These are phyloP conservation scores for Tolypocladium paradoxum DNA, from an alignment of 2,329 filamentous ascomycete species.

Conservation along the genomic window DNA sequence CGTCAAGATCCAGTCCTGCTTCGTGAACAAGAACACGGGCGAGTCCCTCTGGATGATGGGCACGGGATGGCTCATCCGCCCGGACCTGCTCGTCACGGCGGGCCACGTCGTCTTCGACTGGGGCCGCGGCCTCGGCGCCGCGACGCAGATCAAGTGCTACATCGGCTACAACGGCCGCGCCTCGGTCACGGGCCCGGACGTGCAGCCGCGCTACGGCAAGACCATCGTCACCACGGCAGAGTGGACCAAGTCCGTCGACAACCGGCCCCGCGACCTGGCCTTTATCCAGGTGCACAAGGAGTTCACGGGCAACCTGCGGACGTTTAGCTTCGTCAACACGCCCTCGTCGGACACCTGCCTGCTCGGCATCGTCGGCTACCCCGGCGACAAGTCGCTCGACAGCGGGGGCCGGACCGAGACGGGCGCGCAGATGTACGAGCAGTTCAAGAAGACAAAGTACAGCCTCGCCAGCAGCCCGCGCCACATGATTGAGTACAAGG, in stretches of 20 bases:
- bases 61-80: slow-evolving; percentile 11
- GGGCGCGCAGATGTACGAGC: neutral
- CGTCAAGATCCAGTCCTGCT: neutral
- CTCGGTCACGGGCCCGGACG: neutral
- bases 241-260: slow-evolving; percentile 8
- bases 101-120: slow-evolving; percentile 14
- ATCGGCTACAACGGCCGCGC: slow-evolving; percentile 20
- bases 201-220: slow-evolving; percentile 8
- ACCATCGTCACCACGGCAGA: slow-evolving; percentile 11
- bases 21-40: neutral
- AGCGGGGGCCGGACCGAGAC: neutral
- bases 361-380: neutral
- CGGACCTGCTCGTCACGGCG: slow-evolving; percentile 10
- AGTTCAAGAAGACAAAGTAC: neutral
- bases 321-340: slow-evolving; percentile 10
- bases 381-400: neutral
- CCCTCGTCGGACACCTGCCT: neutral
- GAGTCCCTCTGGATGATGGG: slow-evolving; percentile 10
- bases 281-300: slow-evolving; percentile 14
- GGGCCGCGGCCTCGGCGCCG: slow-evolving; percentile 9
- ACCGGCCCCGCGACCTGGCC: slow-evolving; percentile 11
- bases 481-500: neutral
- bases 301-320: slow-evolving; percentile 12
- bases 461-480: neutral
- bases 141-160: slow-evolving; percentile 19